Percentiles rank a stretch among this genome's conserved stretches.
Evolutionary conservation across 176 grass and related monocot genomes (phyloP).

Genomic region (Elaeis guineensis): DNA sequence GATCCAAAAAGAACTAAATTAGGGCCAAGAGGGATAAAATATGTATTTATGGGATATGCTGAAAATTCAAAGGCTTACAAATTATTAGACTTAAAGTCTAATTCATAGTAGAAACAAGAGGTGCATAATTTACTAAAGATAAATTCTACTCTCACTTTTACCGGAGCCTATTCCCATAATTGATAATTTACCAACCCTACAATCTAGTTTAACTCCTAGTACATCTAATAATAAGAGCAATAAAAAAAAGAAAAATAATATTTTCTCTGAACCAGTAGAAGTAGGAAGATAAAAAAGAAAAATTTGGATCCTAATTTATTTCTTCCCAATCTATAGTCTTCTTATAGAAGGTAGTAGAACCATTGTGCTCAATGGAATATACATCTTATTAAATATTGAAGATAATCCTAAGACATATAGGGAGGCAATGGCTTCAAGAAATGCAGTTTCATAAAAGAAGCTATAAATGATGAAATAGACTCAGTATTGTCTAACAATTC

Average conservation of each 20-base stretch:
- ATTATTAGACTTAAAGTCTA: too few species aligned
- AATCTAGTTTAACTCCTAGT: background rate
- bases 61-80: too few species aligned
- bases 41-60: background rate
- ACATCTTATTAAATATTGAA: background rate
- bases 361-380: background rate
- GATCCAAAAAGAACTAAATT: background rate
- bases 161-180: too few species aligned
- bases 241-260: background rate
- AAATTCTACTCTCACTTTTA: background rate
- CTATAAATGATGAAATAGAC: background rate
- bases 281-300: background rate
- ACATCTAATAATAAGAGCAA: too few species aligned
- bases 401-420: background rate
- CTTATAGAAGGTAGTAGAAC: background rate
- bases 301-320: background rate
- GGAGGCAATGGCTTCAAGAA: background rate
- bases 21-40: background rate
- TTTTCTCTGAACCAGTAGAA: background rate
- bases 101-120: too few species aligned
- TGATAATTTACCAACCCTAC: background rate
- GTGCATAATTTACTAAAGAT: too few species aligned
- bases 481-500: background rate
- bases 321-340: background rate
- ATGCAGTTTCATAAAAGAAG: background rate